Base-by-base conservation (phyloP, 1,139 yeast genomes). In the Saccharomycopsis crataegensis region DNA sequence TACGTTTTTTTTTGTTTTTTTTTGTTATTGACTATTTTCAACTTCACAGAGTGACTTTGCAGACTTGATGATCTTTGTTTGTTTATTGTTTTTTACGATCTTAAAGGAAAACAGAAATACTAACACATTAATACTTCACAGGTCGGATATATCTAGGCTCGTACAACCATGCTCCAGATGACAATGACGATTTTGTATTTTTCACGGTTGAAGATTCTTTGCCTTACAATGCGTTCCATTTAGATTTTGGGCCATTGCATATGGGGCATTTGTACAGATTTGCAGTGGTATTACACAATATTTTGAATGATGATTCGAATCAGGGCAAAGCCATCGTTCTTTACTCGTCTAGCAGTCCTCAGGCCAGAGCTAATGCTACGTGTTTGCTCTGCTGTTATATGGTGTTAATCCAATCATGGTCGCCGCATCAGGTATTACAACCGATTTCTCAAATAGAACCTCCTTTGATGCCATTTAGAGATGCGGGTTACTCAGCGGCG, bases 341-440 rank as follows among this genome's bases (percentile, higher is more conserved):
- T 61, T 93, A 89, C 68, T 88, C 96, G 16, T 77, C 89, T 2
- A 82, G 93, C 0, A 82, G 86, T 44, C 80, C 96, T 1, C 82
- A 87, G 60, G 85, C 84, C 62, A 72, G 99, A 62, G 83, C 98
- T 9, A 93, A 94, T 65, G 95, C 98, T 14, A 98, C 98, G 3
- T 90, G 98, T 68, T 74, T 93, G 59, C 74, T 93, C 54, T 88
- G 96, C 61, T 89, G 98, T 64, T 93, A 93, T 68, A 90, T 93
- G 98, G 83, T 93, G 0, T 72, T 93, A 58, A 91, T 93, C 16
- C 99, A 93, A 67, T 85, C 91, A 17, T 93, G 99, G 99, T 90
- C 97, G 0, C 99, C 99, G 0, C 99, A 93, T 68, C 93, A 93
- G 67, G 99, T 93, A 0, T 73, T 93, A 59, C 97, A 95, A 59